Percentiles rank a stretch among this genome's conserved stretches.
These are phyloP conservation scores for Hydnomerulius pinastri DNA, from an alignment of 768 basidiomycete species.

Conservation along the genomic window DNA sequence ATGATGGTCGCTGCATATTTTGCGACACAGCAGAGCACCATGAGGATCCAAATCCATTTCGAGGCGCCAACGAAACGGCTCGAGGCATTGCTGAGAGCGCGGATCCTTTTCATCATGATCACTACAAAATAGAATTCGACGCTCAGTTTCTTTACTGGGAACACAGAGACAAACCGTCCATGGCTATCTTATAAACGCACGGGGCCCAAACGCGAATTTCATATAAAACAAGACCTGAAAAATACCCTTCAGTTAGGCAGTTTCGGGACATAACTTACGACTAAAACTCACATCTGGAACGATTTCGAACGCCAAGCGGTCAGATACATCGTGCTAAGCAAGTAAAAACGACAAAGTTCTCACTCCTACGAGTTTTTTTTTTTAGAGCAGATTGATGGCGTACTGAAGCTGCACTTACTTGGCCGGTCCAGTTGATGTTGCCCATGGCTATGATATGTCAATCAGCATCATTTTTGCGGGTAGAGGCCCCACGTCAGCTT, in stretches of 20 bases:
- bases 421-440: slow-evolving; percentile 5
- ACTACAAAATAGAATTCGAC: slow-evolving; percentile 6
- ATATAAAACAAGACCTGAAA: slow-evolving; percentile 19
- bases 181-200: slow-evolving; percentile 13
- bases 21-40: slow-evolving; percentile 7
- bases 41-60: slow-evolving; percentile 6
- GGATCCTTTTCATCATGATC: slow-evolving; percentile 23
- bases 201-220: slow-evolving; percentile 17
- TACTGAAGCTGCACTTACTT: slow-evolving; percentile 3
- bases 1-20: slow-evolving; percentile 5
- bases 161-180: slow-evolving; percentile 16
- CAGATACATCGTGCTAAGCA: background rate
- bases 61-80: slow-evolving; percentile 4
- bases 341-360: background rate
- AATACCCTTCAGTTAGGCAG: background rate
- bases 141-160: too few relatives aligned
- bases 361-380: slow-evolving; percentile 11
- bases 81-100: slow-evolving; percentile 9
- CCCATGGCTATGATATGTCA: slow-evolving; percentile 5
- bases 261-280: background rate
- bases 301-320: background rate
- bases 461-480: background rate
- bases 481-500: background rate
- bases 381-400: background rate
- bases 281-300: slow-evolving; percentile 11